Evolutionary conservation across 495 filamentous ascomycete species (phyloP).

Genomic region (Rhizodiscina lignyota): DNA sequence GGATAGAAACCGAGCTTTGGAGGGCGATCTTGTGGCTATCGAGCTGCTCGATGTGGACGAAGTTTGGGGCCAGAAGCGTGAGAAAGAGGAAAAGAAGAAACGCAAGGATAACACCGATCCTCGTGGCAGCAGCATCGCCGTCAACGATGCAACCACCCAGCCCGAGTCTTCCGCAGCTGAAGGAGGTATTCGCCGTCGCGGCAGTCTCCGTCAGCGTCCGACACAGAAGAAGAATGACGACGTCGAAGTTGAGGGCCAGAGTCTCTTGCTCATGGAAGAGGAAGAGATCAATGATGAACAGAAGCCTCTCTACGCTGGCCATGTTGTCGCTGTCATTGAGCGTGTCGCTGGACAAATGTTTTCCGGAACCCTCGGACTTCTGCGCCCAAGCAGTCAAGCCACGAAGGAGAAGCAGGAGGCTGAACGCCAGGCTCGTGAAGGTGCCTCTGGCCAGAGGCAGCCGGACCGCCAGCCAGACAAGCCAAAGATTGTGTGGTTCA

Average conservation of each 20-base stretch:
- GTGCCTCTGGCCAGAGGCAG: constrained; percentile 50
- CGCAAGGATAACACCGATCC: constrained; percentile 96
- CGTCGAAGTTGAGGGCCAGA: constrained; percentile 96
- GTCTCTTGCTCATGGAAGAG: constrained; percentile 88
- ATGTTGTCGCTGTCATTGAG: constrained; percentile 94
- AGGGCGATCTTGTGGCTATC: constrained; percentile 88
- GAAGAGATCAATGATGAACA: constrained; percentile 98
- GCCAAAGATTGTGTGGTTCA: constrained; percentile 99
- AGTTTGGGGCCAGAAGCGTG: constrained; percentile 94
- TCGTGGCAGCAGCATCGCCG: constrained; percentile 51
- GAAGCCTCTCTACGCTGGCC: constrained; percentile 91
- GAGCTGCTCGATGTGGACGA: constrained; percentile 97
- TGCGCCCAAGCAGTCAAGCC: constrained; percentile 93
- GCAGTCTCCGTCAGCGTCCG: constrained; percentile 87
- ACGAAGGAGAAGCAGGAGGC: constrained; percentile 99
- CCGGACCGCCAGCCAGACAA: constrained; percentile 83
- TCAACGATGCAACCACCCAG: constrained; percentile 48
- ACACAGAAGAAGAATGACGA: constrained; percentile 99
- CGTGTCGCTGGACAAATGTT: constrained; percentile 98
- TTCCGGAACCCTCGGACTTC: constrained; percentile 77
- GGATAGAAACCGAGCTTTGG: constrained; percentile 87
- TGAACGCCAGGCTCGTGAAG: constrained; percentile 82
- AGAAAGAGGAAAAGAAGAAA: constrained; percentile 99
- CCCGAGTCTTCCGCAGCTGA: constrained; percentile 42
- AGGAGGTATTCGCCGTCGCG: constrained; percentile 77